A percentile compares a stretch with the other conserved stretches of the same genome.
Evolutionary conservation across 2,329 filamentous ascomycete genomes (phyloP).

Genomic region (Lecanicillium sp.): DNA sequence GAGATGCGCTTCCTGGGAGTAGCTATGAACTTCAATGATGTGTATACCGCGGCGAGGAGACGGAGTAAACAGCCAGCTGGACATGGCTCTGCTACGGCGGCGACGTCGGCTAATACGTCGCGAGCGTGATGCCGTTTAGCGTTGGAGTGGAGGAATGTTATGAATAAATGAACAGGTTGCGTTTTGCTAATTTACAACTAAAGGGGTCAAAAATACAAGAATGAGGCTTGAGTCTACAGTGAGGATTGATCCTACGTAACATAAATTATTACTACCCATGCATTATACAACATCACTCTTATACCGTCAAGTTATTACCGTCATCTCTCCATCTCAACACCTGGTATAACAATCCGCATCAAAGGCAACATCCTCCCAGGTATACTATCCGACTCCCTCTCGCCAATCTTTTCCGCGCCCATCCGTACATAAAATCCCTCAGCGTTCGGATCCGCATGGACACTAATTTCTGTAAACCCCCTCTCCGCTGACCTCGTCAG

Average conservation of each 20-base stretch:
- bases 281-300: too few relatives aligned
- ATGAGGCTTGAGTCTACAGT: too few relatives aligned
- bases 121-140: too few relatives aligned
- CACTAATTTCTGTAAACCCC: background rate
- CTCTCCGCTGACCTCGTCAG: background rate
- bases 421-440: conserved; percentile 1
- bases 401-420: background rate
- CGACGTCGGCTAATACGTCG: too few relatives aligned
- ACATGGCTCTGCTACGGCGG: too few relatives aligned
- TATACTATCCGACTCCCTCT: background rate
- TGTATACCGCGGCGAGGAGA: conserved; percentile 43
- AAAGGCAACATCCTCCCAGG: background rate
- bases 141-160: too few relatives aligned
- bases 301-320: too few relatives aligned
- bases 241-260: too few relatives aligned
- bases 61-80: background rate
- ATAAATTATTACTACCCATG: too few relatives aligned
- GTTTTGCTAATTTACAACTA: too few relatives aligned
- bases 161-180: conserved; percentile 25
- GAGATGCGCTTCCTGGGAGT: conserved; percentile 95
- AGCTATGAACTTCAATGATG: conserved; percentile 98
- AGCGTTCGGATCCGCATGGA: conserved; percentile 5
- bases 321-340: too few relatives aligned
- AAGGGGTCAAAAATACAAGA: too few relatives aligned
- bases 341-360: background rate